phyloP scores from a whole-genome alignment of 352 stramenopile genomes.

The Pythium rhizo-oryzae region DNA sequence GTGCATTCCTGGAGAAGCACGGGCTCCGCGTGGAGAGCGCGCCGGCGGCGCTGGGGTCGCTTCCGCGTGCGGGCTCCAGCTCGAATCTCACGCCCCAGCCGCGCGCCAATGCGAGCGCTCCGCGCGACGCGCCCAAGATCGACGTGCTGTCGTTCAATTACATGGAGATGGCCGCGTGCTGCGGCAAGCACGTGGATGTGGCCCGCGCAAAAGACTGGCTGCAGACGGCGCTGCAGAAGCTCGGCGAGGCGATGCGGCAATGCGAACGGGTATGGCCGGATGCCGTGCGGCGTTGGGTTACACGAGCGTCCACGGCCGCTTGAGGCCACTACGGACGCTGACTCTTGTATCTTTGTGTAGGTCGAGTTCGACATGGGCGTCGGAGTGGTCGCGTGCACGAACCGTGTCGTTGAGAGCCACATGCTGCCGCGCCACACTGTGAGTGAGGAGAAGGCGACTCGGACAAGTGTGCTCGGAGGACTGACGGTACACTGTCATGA shows the following conservation, averaged over 20 bases:
- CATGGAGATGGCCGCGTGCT: conserved; percentile 74
- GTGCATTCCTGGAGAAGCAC: conserved; percentile 55
- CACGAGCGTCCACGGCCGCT: too few relatives aligned
- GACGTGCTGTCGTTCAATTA: conserved; percentile 53
- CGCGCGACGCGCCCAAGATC: neutral
- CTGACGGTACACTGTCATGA: neutral
- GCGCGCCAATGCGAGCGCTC: too few relatives aligned
- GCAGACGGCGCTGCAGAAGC: conserved; percentile 47
- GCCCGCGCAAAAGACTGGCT: conserved; percentile 67
- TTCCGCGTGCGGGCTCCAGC: neutral
- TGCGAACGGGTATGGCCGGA: conserved; percentile 37
- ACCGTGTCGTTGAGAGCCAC: conserved; percentile 54
- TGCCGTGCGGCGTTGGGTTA: neutral
- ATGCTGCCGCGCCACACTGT: conserved; percentile 57
- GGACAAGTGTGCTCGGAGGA: neutral
- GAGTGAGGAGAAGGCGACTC: neutral
- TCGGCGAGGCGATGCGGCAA: conserved; percentile 62
- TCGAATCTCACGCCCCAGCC: conserved; percentile 2
- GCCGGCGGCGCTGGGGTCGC: neutral
- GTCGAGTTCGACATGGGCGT: conserved; percentile 70
- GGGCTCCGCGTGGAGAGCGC: conserved; percentile 38
- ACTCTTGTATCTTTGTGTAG: conserved; percentile 24
- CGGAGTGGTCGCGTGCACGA: conserved; percentile 51
- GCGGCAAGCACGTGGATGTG: conserved; percentile 44
- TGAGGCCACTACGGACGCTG: too few relatives aligned